Evolutionary conservation across 1,284 basidiomycete genomes (phyloP).

Genomic region (Bondarzewia mesenterica): DNA sequence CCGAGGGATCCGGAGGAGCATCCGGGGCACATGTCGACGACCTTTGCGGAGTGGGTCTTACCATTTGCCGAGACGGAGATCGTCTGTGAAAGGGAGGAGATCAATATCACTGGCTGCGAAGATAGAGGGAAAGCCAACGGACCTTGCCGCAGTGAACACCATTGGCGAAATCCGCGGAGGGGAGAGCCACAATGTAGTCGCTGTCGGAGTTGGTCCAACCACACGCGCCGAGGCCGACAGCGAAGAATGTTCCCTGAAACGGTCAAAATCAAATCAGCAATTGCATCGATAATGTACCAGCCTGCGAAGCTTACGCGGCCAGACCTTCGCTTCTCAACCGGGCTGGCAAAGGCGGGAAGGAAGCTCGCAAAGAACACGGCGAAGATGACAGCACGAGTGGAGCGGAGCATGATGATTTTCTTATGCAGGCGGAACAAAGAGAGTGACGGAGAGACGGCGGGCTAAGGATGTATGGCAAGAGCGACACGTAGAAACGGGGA

Average conservation of each 20-base stretch:
- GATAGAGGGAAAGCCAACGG: not conserved
- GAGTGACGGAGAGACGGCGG: not conserved
- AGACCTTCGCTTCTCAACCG: conserved; percentile 1
- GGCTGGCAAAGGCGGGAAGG: not conserved
- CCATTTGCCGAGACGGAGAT: conserved; percentile 17
- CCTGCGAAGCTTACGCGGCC: conserved; percentile 3
- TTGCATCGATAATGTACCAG: not conserved
- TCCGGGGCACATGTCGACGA: conserved; percentile 17
- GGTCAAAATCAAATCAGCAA: not conserved
- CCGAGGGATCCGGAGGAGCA: conserved; percentile 16
- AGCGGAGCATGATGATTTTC: not conserved
- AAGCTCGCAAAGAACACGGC: conserved; percentile 3
- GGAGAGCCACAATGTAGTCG: conserved; percentile 28
- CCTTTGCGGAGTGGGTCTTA: conserved; percentile 12
- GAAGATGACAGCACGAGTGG: not conserved
- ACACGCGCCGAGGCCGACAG: conserved; percentile 27
- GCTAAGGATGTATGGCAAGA: not conserved
- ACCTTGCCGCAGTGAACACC: conserved; percentile 21
- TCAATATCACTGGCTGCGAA: too few relatives aligned
- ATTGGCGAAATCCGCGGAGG: conserved; percentile 13
- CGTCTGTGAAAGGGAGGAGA: not conserved
- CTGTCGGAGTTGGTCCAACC: conserved; percentile 23
- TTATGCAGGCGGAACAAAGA: not conserved
- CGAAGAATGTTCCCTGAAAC: conserved; percentile 21
- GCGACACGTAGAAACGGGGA: too few relatives aligned